These are phyloP conservation scores for Epichloe hybrida DNA, from an alignment of 2,329 filamentous ascomycete genomes.

Conservation along the genomic window DNA sequence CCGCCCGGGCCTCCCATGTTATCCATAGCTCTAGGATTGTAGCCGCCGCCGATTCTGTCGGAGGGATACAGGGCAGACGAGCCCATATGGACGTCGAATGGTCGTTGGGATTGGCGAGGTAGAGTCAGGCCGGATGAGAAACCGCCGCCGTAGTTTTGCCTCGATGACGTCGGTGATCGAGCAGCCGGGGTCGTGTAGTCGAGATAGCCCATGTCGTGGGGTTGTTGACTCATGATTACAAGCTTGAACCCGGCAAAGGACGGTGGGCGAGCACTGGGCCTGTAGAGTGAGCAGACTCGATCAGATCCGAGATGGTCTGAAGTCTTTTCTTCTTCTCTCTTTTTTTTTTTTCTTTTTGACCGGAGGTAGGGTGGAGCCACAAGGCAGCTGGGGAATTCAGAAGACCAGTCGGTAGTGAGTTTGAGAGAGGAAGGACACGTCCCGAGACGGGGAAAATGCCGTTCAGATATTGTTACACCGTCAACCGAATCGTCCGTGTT, in stretches of 20 bases:
- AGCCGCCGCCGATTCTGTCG: slow-evolving; percentile 50
- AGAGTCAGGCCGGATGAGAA: slow-evolving; percentile 35
- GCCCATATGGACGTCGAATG: slow-evolving; percentile 58
- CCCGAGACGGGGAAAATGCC: neutral
- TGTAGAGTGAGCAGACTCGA: slow-evolving; percentile 7
- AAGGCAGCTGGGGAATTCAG: neutral
- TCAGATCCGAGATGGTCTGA: neutral
- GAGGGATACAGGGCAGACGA: slow-evolving; percentile 54
- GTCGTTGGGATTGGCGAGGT: slow-evolving; percentile 49
- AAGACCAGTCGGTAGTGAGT: neutral
- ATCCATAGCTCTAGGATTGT: slow-evolving; percentile 45
- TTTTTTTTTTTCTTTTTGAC: neutral
- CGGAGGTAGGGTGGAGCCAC: neutral
- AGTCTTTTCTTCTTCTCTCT: too few species aligned
- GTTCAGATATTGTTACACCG: neutral
- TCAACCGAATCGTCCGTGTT: neutral
- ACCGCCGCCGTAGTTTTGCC: slow-evolving; percentile 42
- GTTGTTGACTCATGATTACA: slow-evolving; percentile 31
- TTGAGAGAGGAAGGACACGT: neutral
- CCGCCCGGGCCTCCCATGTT: slow-evolving; percentile 25
- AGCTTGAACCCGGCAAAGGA: slow-evolving; percentile 9
- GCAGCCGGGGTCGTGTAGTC: slow-evolving; percentile 48
- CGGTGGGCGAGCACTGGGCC: slow-evolving; percentile 12
- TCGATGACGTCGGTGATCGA: slow-evolving; percentile 55
- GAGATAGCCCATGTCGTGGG: slow-evolving; percentile 54